Percentiles rank a stretch among this genome's conserved stretches.
Evolutionary conservation across 345 rosid genomes (phyloP).

Genomic region (Turritis glabra): DNA sequence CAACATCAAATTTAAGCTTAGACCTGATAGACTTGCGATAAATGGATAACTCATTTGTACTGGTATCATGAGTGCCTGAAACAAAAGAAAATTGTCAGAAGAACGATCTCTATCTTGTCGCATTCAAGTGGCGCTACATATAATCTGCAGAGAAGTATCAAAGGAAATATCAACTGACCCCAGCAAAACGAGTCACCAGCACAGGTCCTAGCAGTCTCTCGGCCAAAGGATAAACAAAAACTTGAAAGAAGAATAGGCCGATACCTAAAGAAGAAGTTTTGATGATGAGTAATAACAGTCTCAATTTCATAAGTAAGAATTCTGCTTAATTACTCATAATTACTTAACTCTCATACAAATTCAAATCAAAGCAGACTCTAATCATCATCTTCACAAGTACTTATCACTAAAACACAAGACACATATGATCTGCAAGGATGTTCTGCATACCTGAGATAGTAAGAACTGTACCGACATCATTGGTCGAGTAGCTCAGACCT

Average conservation of each 20-base stretch:
- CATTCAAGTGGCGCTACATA: conserved; percentile 12
- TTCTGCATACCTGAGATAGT: not conserved
- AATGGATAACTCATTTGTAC: conserved; percentile 36
- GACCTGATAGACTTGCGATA: not conserved
- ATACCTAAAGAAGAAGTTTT: conserved; percentile 56
- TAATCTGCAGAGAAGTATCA: not conserved
- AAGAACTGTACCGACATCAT: conserved; percentile 58
- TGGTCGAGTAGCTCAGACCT: conserved; percentile 70
- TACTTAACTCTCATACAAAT: too few species aligned
- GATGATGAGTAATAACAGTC: conserved; percentile 13
- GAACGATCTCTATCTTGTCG: conserved; percentile 3
- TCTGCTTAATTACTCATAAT: not conserved
- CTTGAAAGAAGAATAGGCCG: conserved; percentile 76
- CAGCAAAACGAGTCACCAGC: conserved; percentile 50
- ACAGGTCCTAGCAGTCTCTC: conserved; percentile 71
- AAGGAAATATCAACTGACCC: conserved; percentile 48
- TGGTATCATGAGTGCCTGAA: not conserved
- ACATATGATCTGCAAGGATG: not conserved
- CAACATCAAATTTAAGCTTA: not conserved
- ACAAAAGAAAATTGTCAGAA: not conserved
- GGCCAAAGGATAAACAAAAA: conserved; percentile 52
- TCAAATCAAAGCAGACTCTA: not conserved
- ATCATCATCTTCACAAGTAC: not conserved
- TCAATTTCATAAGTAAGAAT: not conserved
- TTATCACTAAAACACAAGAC: not conserved